Percentiles rank a stretch among this genome's conserved stretches.
These are phyloP conservation scores for Ephemerocybe angulata DNA, from an alignment of 768 basidiomycete species.

Conservation along the genomic window DNA sequence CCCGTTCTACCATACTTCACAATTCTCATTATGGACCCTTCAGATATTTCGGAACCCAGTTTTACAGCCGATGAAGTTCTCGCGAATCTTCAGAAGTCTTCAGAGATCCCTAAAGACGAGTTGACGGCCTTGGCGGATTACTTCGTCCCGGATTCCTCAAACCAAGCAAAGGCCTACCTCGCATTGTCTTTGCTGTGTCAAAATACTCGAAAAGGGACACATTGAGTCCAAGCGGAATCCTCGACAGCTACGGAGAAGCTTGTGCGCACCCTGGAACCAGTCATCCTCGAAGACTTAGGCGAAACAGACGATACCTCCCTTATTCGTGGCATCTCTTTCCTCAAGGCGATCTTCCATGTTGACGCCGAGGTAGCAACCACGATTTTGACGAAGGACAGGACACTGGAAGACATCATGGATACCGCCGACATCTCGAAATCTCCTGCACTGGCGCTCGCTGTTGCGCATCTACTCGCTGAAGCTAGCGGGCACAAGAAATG, in stretches of 20 bases:
- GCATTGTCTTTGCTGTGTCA: conserved; percentile 67
- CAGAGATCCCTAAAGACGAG: conserved; percentile 35
- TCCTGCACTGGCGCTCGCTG: conserved; percentile 46
- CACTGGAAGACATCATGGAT: conserved; percentile 64
- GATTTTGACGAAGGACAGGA: conserved; percentile 62
- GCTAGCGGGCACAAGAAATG: conserved; percentile 74
- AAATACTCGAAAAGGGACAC: conserved; percentile 42
- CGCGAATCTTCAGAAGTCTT: background rate
- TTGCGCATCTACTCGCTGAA: conserved; percentile 73
- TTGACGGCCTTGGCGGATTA: background rate
- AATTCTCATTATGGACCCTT: too few species aligned
- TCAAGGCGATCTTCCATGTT: conserved; percentile 82
- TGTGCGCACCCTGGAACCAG: conserved; percentile 46
- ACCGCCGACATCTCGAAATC: conserved; percentile 61
- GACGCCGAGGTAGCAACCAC: conserved; percentile 63
- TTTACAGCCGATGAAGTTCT: background rate
- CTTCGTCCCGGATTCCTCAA: conserved; percentile 12
- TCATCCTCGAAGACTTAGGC: conserved; percentile 46
- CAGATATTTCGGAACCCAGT: background rate
- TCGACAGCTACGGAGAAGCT: conserved; percentile 46
- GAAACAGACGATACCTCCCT: conserved; percentile 53
- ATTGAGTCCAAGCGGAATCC: conserved; percentile 34
- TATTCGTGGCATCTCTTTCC: conserved; percentile 57
- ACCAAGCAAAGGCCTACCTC: conserved; percentile 68
- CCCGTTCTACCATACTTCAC: background rate